Evolutionary conservation across 106 monocot species (phyloP).

Genomic region (Hemerocallis citrina): DNA sequence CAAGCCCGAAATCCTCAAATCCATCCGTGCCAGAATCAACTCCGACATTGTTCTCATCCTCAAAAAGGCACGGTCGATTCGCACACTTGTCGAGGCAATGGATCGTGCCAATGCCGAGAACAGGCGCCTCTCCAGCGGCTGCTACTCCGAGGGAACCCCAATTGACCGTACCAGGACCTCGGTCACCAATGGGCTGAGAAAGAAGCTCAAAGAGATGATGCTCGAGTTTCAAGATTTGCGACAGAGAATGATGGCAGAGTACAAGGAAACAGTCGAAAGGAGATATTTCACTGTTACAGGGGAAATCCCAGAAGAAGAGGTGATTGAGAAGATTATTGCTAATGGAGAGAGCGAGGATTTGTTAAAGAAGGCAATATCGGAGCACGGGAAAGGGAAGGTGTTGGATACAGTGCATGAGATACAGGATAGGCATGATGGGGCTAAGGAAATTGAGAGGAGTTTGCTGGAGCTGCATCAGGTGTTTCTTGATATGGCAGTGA

Average conservation of each 20-base stretch:
- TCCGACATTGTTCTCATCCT: slow-evolving; percentile 39
- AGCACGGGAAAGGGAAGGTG: slow-evolving; percentile 45
- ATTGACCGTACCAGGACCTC: slow-evolving; percentile 55
- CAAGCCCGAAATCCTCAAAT: slow-evolving; percentile 25
- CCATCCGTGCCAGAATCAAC: slow-evolving; percentile 43
- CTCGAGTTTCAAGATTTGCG: slow-evolving; percentile 53
- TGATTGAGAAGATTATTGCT: slow-evolving; percentile 50
- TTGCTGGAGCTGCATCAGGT: slow-evolving; percentile 62
- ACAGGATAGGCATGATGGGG: slow-evolving; percentile 42
- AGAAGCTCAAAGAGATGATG: slow-evolving; percentile 64
- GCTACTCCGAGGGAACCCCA: slow-evolving; percentile 47
- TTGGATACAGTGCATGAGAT: slow-evolving; percentile 49
- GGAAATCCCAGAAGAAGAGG: slow-evolving; percentile 39
- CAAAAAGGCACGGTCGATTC: slow-evolving; percentile 40
- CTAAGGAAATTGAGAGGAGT: slow-evolving; percentile 39
- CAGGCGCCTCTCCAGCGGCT: slow-evolving; percentile 38
- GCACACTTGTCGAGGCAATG: slow-evolving; percentile 43
- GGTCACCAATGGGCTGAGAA: slow-evolving; percentile 50
- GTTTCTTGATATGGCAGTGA: slow-evolving; percentile 60
- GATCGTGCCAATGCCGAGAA: slow-evolving; percentile 52
- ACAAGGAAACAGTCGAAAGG: slow-evolving; percentile 60
- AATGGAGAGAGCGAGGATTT: slow-evolving; percentile 48
- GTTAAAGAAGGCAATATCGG: slow-evolving; percentile 30
- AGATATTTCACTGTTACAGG: slow-evolving; percentile 63
- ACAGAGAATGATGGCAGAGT: slow-evolving; percentile 49